Conservation (phyloP, 2,329 filamentous ascomycete genomes). For the Penicillium crustosum region DNA sequence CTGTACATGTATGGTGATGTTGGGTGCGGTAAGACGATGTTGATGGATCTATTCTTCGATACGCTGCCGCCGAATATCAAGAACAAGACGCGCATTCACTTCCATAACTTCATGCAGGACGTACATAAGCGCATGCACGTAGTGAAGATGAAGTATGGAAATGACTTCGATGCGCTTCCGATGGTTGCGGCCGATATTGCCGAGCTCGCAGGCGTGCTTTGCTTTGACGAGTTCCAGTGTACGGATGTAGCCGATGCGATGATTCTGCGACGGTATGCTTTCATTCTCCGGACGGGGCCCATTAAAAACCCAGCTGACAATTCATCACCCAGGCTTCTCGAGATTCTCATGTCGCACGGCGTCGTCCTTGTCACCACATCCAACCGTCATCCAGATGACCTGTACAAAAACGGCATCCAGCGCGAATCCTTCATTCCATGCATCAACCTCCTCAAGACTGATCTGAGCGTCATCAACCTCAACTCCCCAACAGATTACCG, state of each 20-base stretch:
- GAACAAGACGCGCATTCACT: constrained; percentile 90
- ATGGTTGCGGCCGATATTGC: constrained; percentile 96
- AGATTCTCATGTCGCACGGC: constrained; percentile 92
- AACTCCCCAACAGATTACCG: constrained; percentile 96
- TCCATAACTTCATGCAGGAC: constrained; percentile 99
- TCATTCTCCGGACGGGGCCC: too few relatives aligned
- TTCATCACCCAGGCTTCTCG: constrained; percentile 61
- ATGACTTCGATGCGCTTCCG: constrained; percentile 84
- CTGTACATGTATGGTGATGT: constrained; percentile 96
- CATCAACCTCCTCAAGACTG: constrained; percentile 83
- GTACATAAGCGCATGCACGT: constrained; percentile 87
- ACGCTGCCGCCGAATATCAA: constrained; percentile 77
- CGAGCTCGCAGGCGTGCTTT: constrained; percentile 77
- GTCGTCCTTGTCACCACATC: constrained; percentile 94
- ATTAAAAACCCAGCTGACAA: constrained; percentile 26
- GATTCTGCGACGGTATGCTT: constrained; percentile 73
- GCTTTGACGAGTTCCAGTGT: constrained; percentile 98
- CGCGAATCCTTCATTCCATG: constrained; percentile 92
- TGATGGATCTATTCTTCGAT: constrained; percentile 98
- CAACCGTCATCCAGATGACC: constrained; percentile 91
- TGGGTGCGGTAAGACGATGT: constrained; percentile 96
- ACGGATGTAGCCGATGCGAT: constrained; percentile 98
- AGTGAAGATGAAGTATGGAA: constrained; percentile 85
- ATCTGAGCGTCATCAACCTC: constrained; percentile 86
- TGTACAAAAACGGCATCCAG: constrained; percentile 98